Evolutionary conservation across 1,139 yeast species (phyloP), one percentile per base, ranked within the genome.

Genomic region (Casaregolazyma lundiana): DNA sequence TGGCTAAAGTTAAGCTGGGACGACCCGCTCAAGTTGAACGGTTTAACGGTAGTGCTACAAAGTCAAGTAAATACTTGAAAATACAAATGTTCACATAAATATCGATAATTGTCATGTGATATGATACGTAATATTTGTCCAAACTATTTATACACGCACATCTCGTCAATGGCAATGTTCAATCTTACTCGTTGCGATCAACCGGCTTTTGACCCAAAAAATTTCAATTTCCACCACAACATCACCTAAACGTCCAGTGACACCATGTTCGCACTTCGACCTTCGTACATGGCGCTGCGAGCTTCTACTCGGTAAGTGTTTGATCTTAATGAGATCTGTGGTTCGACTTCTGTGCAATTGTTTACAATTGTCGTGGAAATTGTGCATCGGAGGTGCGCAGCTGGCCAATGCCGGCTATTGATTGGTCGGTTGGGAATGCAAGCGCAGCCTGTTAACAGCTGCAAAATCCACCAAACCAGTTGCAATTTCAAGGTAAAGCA

Each of bases 241-340:
- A 8, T 35, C 38, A 19, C n/a, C 22, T 35, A 35, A 19, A 16
- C 19, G 13, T 11, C 3, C 24, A 35, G 37, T 35, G 37, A 17
- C 18, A 37, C 15, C 15, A 42, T 42, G 47, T 45, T 45, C 29
- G 47, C 47, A 29, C 47, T 45, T 43, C 46, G 48, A 35, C 34
- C 41, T 24, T 40, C 49, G 15, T 36, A 17, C 38, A 26, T 26
- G 38, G 44, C 45, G 18, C 19, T 45, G 34, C 37, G 48, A 37
- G 38, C 48, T 13, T 45, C 48, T 29, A 24, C 48, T 41, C 39
- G 48, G 48, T 45, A 45, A 6, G 48, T 45, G 19, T 15, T 7
- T 11, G 15, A n/a, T n/a, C n/a, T n/a, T n/a, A n/a, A n/a, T n/a
- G n/a, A n/a, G n/a, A n/a, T n/a, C n/a, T n/a, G n/a, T n/a, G n/a